Evolutionary conservation across 805 yeast species (phyloP).

Genomic region (Yamadazyma olivae): DNA sequence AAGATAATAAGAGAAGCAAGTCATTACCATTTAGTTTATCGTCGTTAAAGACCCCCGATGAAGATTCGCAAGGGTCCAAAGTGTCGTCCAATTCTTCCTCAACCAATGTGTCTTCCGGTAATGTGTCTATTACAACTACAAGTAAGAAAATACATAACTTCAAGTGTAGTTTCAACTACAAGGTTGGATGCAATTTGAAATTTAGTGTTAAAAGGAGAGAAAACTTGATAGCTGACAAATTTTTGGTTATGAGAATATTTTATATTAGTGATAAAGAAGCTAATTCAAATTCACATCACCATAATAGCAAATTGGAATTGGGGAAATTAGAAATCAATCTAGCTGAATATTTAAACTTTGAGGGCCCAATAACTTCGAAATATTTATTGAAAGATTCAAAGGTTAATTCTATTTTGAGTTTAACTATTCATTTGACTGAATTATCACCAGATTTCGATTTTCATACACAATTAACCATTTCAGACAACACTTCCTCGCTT

Average conservation of each 20-base stretch:
- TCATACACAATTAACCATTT: slow-evolving; percentile 39
- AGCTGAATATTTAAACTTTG: slow-evolving; percentile 63
- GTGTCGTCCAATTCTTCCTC: not conserved
- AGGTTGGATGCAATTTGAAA: slow-evolving; percentile 33
- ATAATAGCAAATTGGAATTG: slow-evolving; percentile 25
- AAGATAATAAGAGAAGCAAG: slow-evolving; percentile 38
- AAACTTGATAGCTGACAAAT: slow-evolving; percentile 41
- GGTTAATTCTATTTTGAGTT: slow-evolving; percentile 72
- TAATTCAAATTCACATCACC: slow-evolving; percentile 2
- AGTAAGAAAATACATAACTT: slow-evolving; percentile 34
- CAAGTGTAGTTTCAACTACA: slow-evolving; percentile 36
- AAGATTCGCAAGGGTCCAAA: not conserved
- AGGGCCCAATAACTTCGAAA: slow-evolving; percentile 51
- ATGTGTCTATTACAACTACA: slow-evolving; percentile 28
- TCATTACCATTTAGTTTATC: slow-evolving; percentile 8
- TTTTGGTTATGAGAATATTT: slow-evolving; percentile 33
- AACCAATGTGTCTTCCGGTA: slow-evolving; percentile 13
- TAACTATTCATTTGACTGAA: slow-evolving; percentile 53
- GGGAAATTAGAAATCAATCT: slow-evolving; percentile 70
- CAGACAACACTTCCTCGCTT: slow-evolving; percentile 17
- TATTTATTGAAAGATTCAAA: slow-evolving; percentile 76
- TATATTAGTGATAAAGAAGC: slow-evolving; percentile 27
- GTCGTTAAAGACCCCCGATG: not conserved
- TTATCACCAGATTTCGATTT: slow-evolving; percentile 36
- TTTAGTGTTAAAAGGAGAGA: slow-evolving; percentile 38